Conservation (phyloP, 2,329 filamentous ascomycete genomes). For the Trichoderma endophyticum region DNA sequence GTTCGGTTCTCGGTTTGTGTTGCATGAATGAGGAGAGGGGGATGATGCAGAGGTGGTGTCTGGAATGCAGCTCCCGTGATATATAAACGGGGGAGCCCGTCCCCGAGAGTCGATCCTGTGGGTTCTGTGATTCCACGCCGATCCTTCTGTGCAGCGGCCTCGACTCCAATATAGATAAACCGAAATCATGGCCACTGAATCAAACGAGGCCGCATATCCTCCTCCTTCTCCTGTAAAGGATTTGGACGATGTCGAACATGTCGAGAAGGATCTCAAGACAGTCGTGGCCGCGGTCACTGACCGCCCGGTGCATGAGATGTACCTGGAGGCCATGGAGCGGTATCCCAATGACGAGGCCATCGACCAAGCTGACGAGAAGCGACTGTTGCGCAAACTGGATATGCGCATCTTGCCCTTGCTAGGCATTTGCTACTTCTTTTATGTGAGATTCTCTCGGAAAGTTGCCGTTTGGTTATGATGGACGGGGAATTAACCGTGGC, state of each 20-base stretch:
- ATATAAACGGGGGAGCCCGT: not conserved
- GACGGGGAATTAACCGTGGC: not conserved
- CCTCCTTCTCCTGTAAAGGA: conserved; percentile 6
- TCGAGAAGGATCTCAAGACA: conserved; percentile 22
- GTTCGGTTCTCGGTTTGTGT: not conserved
- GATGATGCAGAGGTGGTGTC: not conserved
- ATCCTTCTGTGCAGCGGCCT: not conserved
- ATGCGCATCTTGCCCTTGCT: conserved; percentile 37
- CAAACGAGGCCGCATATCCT: not conserved
- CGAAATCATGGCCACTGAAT: conserved; percentile 1
- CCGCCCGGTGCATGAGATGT: conserved; percentile 30
- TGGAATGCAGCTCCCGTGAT: not conserved
- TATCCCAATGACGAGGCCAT: conserved; percentile 39
- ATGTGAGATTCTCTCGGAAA: conserved; percentile 20
- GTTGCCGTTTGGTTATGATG: not conserved
- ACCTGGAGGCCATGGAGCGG: conserved; percentile 34
- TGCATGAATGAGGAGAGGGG: conserved; percentile 11
- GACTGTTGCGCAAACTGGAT: conserved; percentile 37
- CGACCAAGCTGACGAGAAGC: conserved; percentile 32
- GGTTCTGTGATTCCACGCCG: not conserved
- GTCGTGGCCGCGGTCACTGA: conserved; percentile 21
- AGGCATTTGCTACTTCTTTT: conserved; percentile 42
- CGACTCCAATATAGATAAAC: not conserved
- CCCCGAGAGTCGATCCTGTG: not conserved
- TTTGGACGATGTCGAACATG: conserved; percentile 20